Conservation (phyloP, 2,329 filamentous ascomycete species). For the Aspergillus sp. region DNA sequence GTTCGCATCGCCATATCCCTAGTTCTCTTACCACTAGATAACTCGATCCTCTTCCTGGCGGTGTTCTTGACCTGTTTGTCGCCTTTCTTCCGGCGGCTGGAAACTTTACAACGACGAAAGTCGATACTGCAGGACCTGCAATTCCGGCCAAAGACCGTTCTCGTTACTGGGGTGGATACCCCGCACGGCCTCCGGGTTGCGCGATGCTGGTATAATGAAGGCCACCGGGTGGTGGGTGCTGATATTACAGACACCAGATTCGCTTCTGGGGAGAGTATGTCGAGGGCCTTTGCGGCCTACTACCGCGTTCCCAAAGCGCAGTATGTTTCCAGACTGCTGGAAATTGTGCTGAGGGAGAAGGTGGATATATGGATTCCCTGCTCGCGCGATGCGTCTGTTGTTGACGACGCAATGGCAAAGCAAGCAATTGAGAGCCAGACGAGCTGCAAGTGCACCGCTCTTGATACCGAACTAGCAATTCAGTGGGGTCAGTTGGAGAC, state of each 20-base stretch:
- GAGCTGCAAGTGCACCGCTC: slow-evolving; percentile 63
- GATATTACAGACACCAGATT: slow-evolving; percentile 57
- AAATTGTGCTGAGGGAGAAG: slow-evolving; percentile 60
- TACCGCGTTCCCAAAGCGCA: slow-evolving; percentile 49
- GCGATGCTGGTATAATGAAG: slow-evolving; percentile 62
- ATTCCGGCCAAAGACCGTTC: slow-evolving; percentile 55
- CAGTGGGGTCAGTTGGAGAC: slow-evolving; percentile 64
- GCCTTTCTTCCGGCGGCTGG: slow-evolving; percentile 20
- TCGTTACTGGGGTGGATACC: slow-evolving; percentile 74
- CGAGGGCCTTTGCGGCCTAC: slow-evolving; percentile 56
- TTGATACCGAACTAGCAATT: slow-evolving; percentile 56
- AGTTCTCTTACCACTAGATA: slow-evolving; percentile 51
- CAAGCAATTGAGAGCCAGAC: slow-evolving; percentile 60
- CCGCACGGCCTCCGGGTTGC: slow-evolving; percentile 68
- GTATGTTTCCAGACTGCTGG: slow-evolving; percentile 59
- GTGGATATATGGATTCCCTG: slow-evolving; percentile 74
- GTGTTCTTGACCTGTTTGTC: slow-evolving; percentile 32
- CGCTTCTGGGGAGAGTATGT: slow-evolving; percentile 58
- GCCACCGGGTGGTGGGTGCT: slow-evolving; percentile 71
- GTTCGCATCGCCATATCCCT: slow-evolving; percentile 28
- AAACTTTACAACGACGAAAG: slow-evolving; percentile 22
- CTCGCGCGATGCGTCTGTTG: slow-evolving; percentile 64
- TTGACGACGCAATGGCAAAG: slow-evolving; percentile 67
- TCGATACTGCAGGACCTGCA: slow-evolving; percentile 29
- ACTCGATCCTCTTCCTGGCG: slow-evolving; percentile 43